Evolutionary conservation across 2,329 filamentous ascomycete species (phyloP).

Genomic region (Fulvia fulva): DNA sequence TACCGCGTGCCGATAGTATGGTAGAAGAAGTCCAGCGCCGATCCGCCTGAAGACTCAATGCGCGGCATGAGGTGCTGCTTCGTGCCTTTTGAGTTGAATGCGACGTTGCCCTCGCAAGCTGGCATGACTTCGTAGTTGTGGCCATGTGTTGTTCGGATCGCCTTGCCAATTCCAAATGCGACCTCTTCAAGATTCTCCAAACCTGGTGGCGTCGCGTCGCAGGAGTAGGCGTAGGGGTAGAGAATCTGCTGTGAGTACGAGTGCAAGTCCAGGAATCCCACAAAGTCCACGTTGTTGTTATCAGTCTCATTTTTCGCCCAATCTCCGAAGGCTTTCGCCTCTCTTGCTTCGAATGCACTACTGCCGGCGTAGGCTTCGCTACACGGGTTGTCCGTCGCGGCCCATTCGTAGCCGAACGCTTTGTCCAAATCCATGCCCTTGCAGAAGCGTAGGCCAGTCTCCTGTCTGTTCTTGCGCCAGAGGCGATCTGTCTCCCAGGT

Average conservation of each 20-base stretch:
- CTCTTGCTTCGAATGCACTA: conserved; percentile 75
- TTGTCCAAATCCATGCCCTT: conserved; percentile 86
- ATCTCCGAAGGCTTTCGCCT: conserved; percentile 68
- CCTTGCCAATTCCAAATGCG: conserved; percentile 80
- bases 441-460: conserved; percentile 77
- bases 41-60: conserved; percentile 75
- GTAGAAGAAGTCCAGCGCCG: conserved; percentile 92
- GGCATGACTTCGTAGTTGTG: conserved; percentile 60
- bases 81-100: conserved; percentile 34
- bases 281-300: conserved; percentile 67
- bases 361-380: conserved; percentile 86
- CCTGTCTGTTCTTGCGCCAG: conserved; percentile 91
- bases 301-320: conserved; percentile 80
- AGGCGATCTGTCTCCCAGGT: conserved; percentile 87
- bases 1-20: conserved; percentile 77
- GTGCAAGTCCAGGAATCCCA: conserved; percentile 86
- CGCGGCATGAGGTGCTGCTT: conserved; percentile 43
- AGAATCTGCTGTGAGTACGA: conserved; percentile 94
- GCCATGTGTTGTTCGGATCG: conserved; percentile 72
- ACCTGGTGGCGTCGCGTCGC: conserved; percentile 71
- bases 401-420: conserved; percentile 81
- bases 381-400: conserved; percentile 73
- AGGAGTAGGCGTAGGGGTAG: conserved; percentile 88
- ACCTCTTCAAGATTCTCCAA: conserved; percentile 90
- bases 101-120: conserved; percentile 77